Evolutionary conservation across 2,329 filamentous ascomycete genomes (phyloP).

Genomic region (Diaporthe sp.): DNA sequence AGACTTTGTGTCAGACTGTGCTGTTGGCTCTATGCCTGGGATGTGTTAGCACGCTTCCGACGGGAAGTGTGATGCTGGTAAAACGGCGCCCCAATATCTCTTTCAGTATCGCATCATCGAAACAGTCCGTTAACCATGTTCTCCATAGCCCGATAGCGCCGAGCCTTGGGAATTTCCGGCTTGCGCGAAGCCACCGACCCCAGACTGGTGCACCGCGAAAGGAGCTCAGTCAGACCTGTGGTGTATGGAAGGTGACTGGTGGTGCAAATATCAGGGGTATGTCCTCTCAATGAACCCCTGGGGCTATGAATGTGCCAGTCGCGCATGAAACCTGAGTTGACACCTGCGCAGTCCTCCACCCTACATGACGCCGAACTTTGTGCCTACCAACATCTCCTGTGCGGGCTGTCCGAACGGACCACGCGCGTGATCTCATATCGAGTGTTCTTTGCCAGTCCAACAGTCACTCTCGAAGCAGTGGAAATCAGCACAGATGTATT

Average conservation of each 20-base stretch:
- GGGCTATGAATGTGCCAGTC: neutral
- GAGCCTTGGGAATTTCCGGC: neutral
- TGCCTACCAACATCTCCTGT: constrained; percentile 10
- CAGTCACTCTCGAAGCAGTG: neutral
- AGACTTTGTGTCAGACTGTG: neutral
- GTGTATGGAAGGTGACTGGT: neutral
- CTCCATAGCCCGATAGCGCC: neutral
- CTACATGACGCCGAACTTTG: neutral
- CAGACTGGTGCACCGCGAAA: neutral
- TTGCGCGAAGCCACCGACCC: neutral
- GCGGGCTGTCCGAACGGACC: neutral
- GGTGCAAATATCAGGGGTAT: neutral
- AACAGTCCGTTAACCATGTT: neutral
- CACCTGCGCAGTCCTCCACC: neutral
- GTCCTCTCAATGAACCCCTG: neutral
- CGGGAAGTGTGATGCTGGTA: neutral
- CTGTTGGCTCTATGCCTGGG: neutral
- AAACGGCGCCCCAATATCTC: neutral
- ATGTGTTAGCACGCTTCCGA: neutral
- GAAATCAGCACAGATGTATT: no score
- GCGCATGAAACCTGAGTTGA: neutral
- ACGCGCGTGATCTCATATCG: no score
- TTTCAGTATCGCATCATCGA: neutral
- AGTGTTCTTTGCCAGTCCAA: no score
- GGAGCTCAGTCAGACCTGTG: neutral